These are phyloP conservation scores for Kernera saxatilis DNA, from an alignment of 345 rosid species.

Conservation along the genomic window DNA sequence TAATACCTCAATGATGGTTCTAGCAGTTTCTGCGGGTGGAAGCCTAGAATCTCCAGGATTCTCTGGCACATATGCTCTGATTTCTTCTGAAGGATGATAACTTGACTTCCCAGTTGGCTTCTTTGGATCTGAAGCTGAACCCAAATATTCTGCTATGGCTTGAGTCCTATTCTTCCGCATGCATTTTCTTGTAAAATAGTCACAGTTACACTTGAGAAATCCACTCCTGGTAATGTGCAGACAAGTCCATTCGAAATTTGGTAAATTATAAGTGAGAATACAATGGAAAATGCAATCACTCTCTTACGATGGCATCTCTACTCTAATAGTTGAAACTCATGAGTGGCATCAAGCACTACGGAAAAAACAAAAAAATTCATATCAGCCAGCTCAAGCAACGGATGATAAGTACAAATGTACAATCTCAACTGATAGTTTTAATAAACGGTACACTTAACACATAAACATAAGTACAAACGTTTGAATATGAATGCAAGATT, in stretches of 20 bases:
- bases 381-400: background rate
- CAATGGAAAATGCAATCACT: background rate
- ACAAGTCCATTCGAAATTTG: background rate
- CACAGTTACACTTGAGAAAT: conserved; percentile 34
- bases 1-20: conserved; percentile 88
- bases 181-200: conserved; percentile 33
- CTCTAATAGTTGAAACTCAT: background rate
- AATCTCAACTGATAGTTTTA: background rate
- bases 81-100: conserved; percentile 86
- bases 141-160: conserved; percentile 59
- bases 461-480: background rate
- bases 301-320: background rate
- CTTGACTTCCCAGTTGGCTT: conserved; percentile 40
- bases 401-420: background rate
- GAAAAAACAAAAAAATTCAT: too few relatives aligned
- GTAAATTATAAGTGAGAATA: background rate
- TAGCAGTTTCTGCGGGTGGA: conserved; percentile 58
- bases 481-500: background rate
- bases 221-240: conserved; percentile 34
- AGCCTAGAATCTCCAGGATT: conserved; percentile 48
- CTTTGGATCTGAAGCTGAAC: conserved; percentile 54
- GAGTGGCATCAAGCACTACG: background rate
- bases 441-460: background rate
- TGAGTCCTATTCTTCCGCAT: conserved; percentile 43
- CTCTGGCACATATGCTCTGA: conserved; percentile 40